A percentile compares a stretch with the other conserved stretches of the same genome.
phyloP scores from a whole-genome alignment of 768 basidiomycete species.

The Agaricus blazei region DNA sequence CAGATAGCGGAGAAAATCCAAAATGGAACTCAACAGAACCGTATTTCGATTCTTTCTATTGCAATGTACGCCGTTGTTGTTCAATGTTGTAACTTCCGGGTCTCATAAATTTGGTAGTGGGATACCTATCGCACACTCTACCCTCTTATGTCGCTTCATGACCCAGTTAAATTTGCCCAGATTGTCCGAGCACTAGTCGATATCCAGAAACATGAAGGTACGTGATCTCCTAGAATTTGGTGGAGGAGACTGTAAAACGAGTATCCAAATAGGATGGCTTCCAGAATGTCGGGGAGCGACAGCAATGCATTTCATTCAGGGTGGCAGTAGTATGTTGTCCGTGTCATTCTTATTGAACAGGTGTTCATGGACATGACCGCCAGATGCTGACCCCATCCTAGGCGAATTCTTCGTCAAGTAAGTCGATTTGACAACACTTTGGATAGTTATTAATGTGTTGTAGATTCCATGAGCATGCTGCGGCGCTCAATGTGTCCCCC shows the following conservation, averaged over 20 bases:
- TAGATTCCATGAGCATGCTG: slow-evolving; percentile 49
- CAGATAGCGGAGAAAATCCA: slow-evolving; percentile 62
- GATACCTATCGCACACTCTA: slow-evolving; percentile 62
- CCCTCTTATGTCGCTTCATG: slow-evolving; percentile 60
- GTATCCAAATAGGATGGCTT: slow-evolving; percentile 41
- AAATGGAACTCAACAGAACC: slow-evolving; percentile 60
- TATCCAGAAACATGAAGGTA: slow-evolving; percentile 62
- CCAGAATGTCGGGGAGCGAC: slow-evolving; percentile 61
- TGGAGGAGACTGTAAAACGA: slow-evolving; percentile 15
- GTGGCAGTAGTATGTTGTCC: slow-evolving; percentile 49
- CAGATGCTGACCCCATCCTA: slow-evolving; percentile 61
- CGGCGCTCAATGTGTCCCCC: slow-evolving; percentile 40
- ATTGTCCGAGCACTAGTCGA: slow-evolving; percentile 65
- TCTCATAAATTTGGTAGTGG: slow-evolving; percentile 35
- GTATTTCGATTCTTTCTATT: slow-evolving; percentile 65
- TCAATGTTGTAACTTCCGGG: background rate
- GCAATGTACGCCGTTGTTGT: slow-evolving; percentile 41
- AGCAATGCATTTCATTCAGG: slow-evolving; percentile 48
- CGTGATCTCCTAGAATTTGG: background rate
- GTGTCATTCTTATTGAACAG: background rate
- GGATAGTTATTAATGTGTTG: background rate
- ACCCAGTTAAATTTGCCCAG: slow-evolving; percentile 50
- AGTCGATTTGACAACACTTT: slow-evolving; percentile 6
- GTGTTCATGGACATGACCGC: background rate
- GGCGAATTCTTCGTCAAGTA: slow-evolving; percentile 65